These are phyloP conservation scores for Phlebiopsis flavidoalba DNA, from an alignment of 768 basidiomycete genomes.

Conservation along the genomic window DNA sequence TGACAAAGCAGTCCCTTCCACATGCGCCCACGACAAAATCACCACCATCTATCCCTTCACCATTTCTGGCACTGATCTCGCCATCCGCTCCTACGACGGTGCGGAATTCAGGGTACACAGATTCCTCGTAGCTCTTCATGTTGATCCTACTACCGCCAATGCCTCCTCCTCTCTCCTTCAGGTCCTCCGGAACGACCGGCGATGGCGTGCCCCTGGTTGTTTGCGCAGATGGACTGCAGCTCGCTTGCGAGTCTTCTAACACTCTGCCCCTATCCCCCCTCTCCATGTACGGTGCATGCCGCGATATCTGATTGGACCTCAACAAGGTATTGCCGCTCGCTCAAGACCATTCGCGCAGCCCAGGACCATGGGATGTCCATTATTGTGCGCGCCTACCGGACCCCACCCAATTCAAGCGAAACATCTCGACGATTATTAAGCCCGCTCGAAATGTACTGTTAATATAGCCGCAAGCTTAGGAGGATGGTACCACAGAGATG, in stretches of 20 bases:
- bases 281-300: background rate
- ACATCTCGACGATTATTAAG: background rate
- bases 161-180: background rate
- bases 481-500: background rate
- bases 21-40: background rate
- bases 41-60: background rate
- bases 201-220: background rate
- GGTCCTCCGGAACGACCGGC: background rate
- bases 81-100: conserved; percentile 13
- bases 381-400: background rate
- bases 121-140: conserved; percentile 4
- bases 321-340: background rate
- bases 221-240: background rate
- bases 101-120: conserved; percentile 13
- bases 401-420: background rate
- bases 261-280: conserved; percentile 2
- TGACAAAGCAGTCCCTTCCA: background rate
- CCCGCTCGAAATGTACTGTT: background rate
- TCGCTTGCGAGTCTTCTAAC: background rate
- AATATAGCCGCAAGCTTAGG: background rate
- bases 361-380: background rate
- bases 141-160: background rate
- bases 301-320: background rate
- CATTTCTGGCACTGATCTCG: conserved; percentile 3
- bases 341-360: background rate